Evolutionary conservation across 768 basidiomycete species (phyloP), one percentile per base, ranked within the genome.

Genomic region (Agrocybe pediades): DNA sequence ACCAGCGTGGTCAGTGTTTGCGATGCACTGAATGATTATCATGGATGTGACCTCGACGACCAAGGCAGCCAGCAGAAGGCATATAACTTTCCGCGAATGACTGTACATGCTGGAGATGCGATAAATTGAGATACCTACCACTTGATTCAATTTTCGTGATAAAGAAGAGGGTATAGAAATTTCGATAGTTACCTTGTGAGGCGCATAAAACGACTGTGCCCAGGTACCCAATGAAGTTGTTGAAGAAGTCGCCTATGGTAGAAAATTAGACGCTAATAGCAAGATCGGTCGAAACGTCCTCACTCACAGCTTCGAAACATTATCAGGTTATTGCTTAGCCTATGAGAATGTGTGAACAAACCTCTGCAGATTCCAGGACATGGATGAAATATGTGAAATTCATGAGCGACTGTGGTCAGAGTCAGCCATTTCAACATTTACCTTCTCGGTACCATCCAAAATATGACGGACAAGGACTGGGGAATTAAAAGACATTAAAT

Each of bases 31-130:
- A 5, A 57, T 47, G 13, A 49, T 15, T 11, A 53, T 15, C 17
- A 53, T 29, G 2, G 45, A 25, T 1, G 23, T 20, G 25, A 57
- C 39, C 44, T 57, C 55, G 2, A 40, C 9, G 11, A 26, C 26
- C 24, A 57, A 52, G 4, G 51, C 24, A 6, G 26, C 27, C 6
- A 24, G 21, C 6, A 57, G 46, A 2, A 53, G 21, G 20, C 36
- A 19, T 9, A 51, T 48, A 9, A 57, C 45, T 17, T 40, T 51
- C 2, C 55, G 50, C 30, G 41, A 9, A 36, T 57, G 55, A 16
- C 30, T 57, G 11, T 57, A 57, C 50, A 57, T 57, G 41, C 50
- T 53, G 15, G 55, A 57, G 15, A 57, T 33, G 7, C 55, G 45
- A 47, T 46, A 57, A 36, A 51, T 41, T 51, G 52, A 48, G 17